Base-by-base conservation (phyloP, 495 filamentous ascomycete genomes). In the Xylaria scruposa region DNA sequence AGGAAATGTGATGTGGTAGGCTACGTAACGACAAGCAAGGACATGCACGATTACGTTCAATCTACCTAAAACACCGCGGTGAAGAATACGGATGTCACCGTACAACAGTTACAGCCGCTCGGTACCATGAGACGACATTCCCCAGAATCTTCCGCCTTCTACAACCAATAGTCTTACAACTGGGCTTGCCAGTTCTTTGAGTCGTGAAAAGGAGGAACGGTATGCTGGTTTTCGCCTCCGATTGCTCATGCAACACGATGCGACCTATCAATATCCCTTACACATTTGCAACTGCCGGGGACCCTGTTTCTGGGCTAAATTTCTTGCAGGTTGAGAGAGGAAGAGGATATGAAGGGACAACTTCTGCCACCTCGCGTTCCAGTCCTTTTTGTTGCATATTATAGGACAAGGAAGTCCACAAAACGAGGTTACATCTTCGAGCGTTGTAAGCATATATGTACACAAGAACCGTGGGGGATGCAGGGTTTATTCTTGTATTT, bases 271-370 rank as follows among this genome's bases (percentile, higher is more conserved):
- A 33, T 36, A 42, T 65, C 40, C 7, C 42, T 49, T 36, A 10
- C 31, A 42, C 38, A 3, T 2, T 42, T 29, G 40, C 63, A 51
- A 67, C 63, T 67, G 63, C 63, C 63, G 63, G 63, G 40, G 29
- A 17, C 26, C 62, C 60, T 33, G 58, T 29, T 65, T 21, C 42
- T 31, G 24, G 38, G 42, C 62, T 38, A 63, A 44, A 42, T 44
- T 42, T 21, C 36, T 29, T 60, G 58, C 58, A n/a, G 58, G 15
- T 15, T 51, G 19, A 21, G 26, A 21, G n/a, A 7, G 42, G 10
- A 17, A 19, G n/a, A 49, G 62, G 24, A 24, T 51, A 51, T 42
- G 38, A 42, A 12, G 24, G 33, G 61, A 19, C 19, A 66, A 19
- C 47, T 54, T 56, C 26, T 29, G 9, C n/a, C 15, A 29, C 64